Base-by-base conservation (phyloP, 1,284 basidiomycete species). In the Pyrrhoderma lamaoense region DNA sequence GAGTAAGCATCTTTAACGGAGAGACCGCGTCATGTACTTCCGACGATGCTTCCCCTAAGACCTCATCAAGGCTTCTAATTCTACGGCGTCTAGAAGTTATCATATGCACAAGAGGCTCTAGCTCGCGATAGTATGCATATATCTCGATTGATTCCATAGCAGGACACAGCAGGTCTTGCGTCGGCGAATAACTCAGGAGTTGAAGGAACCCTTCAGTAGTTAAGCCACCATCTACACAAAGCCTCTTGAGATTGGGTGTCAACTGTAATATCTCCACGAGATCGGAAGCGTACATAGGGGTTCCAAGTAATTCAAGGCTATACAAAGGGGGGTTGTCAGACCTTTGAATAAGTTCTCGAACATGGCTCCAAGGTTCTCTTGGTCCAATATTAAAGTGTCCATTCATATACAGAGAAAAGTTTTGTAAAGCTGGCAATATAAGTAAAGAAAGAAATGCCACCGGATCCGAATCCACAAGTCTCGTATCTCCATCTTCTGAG, bases 281-380 rank as follows among this genome's bases (percentile, higher is more conserved):
- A 13, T 51, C 50, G 13, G 16, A 27, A 14, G 5, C n/a, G 16
- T 34, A 23, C 43, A 51, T 45, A 4, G 44, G 44, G 1, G 50
- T 51, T 51, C 43, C 50, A 8, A 51, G 25, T 8, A 51, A n/a
- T 36, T 51, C 50, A 14, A 51, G 50, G 27, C 16, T 23, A 23
- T 38, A n/a, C 23, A 51, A 21, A 23, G 31, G 50, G 5, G 43
- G 18, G 9, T 8, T 16, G n/a, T 16, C 16, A 16, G 38, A 18
- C 14, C 16, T 22, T n/a, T 40, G 38, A 40, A 51, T 19, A 25
- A 51, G 13, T 18, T 51, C 37, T 14, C 19, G 19, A 13, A 40
- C 42, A 14, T 40, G 36, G 8, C 27, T 37, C 50, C 50, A 51
- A 11, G 34, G 34, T 18, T 46, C 34, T 16, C 25, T 38, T 21